Conservation (phyloP, 805 yeast genomes). For the Blastobotrys muscicola region DNA sequence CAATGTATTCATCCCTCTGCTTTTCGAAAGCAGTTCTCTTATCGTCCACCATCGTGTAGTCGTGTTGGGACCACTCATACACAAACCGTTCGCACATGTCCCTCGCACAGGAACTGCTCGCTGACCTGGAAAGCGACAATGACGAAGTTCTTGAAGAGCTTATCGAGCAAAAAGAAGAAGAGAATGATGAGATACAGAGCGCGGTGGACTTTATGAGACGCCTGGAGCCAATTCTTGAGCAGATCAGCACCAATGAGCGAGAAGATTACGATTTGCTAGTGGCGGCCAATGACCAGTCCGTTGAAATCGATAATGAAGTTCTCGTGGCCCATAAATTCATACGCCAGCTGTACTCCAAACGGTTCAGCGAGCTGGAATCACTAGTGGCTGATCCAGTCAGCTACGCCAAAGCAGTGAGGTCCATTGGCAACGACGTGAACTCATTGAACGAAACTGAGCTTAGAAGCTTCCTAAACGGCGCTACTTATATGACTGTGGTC, state of each 20-base stretch:
- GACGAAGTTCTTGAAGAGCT: conserved; percentile 9
- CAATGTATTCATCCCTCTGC: conserved; percentile 49
- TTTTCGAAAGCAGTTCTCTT: conserved; percentile 40
- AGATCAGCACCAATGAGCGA: conserved; percentile 3
- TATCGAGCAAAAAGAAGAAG: conserved; percentile 8
- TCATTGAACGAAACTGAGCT: conserved; percentile 27
- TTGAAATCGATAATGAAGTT: conserved; percentile 48
- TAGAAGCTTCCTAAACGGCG: conserved; percentile 41
- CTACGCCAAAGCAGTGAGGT: conserved; percentile 43
- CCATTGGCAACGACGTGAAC: conserved; percentile 42
- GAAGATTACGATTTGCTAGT: conserved; percentile 43
- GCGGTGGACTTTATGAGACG: conserved; percentile 10
- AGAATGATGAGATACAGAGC: conserved; percentile 4
- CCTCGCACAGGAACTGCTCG: conserved; percentile 32
- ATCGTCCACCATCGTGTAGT: conserved; percentile 4
- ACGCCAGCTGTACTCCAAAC: conserved; percentile 42
- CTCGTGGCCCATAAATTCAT: conserved; percentile 39
- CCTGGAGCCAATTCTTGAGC: conserved; percentile 16
- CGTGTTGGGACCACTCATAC: background rate
- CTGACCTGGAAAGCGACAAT: conserved; percentile 27
- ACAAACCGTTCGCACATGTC: conserved; percentile 20
- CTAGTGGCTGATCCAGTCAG: conserved; percentile 53
- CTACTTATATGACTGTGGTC: conserved; percentile 59
- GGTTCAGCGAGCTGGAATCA: conserved; percentile 64
- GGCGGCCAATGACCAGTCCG: conserved; percentile 44